phyloP scores from a whole-genome alignment of 2,329 filamentous ascomycete species.

The Colletotrichum euphorbiae region DNA sequence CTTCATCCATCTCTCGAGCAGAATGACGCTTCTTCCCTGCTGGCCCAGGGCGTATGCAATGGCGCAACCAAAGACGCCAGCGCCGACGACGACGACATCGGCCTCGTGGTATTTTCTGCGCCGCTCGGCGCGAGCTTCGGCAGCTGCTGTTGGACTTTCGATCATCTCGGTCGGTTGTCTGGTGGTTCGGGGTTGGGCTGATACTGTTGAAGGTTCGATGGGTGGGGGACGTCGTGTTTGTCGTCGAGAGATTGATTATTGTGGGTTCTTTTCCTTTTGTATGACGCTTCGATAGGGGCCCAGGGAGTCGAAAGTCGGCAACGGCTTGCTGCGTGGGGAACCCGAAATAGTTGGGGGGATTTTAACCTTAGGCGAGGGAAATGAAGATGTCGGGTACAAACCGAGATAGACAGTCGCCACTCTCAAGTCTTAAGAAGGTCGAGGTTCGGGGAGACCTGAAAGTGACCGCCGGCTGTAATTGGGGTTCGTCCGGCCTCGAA shows the following conservation, averaged over 20 bases:
- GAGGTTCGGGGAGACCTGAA: conserved; percentile 16
- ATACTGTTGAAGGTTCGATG: conserved; percentile 28
- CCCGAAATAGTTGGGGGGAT: conserved; percentile 1
- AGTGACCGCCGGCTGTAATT: conserved; percentile 22
- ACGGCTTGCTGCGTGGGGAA: conserved; percentile 24
- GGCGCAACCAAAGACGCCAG: conserved; percentile 89
- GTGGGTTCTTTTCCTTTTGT: conserved; percentile 7
- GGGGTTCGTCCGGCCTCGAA: conserved; percentile 37
- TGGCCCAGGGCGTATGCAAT: conserved; percentile 85
- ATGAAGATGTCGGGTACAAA: background rate
- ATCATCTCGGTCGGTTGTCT: conserved; percentile 42
- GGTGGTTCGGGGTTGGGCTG: background rate
- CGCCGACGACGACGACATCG: conserved; percentile 93
- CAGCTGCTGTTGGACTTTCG: conserved; percentile 49
- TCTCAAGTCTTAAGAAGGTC: conserved; percentile 15
- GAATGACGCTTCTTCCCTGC: conserved; percentile 89
- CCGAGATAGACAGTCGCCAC: background rate
- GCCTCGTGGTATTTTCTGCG: conserved; percentile 70
- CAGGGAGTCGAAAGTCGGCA: conserved; percentile 2
- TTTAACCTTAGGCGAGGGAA: background rate
- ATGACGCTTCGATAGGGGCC: conserved; percentile 22
- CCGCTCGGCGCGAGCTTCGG: conserved; percentile 58
- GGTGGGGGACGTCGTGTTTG: conserved; percentile 16
- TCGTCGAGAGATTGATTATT: background rate
- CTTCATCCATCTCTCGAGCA: conserved; percentile 89